Conservation (phyloP, 768 basidiomycete species). For the Russula virescens region DNA sequence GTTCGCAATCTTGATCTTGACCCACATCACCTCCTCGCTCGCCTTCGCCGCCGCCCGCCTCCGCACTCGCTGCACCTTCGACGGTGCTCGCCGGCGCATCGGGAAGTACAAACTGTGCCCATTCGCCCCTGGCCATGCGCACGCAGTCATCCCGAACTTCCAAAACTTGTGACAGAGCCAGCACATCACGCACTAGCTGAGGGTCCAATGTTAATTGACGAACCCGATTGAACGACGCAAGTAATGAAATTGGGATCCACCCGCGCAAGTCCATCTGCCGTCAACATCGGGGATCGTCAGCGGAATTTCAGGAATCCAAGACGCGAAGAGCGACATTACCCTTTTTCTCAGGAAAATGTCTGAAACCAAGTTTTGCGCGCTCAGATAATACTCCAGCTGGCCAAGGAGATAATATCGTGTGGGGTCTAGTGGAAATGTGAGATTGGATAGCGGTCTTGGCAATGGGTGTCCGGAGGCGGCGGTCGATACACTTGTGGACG, state of each 20-base stretch:
- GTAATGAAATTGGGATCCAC: conserved; percentile 75
- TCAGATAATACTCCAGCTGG: conserved; percentile 90
- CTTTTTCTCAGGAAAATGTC: conserved; percentile 77
- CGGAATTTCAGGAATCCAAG: conserved; percentile 2
- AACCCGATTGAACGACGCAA: conserved; percentile 87
- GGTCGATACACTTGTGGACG: conserved; percentile 20
- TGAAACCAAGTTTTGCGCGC: conserved; percentile 82
- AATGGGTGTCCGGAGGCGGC: conserved; percentile 34
- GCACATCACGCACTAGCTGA: conserved; percentile 62
- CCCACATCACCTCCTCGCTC: background rate
- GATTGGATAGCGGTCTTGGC: conserved; percentile 41
- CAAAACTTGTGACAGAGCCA: conserved; percentile 58
- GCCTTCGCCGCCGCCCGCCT: background rate
- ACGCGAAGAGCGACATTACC: conserved; percentile 34
- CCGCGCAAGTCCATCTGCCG: conserved; percentile 88
- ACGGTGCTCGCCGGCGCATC: conserved; percentile 49
- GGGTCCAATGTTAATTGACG: conserved; percentile 53
- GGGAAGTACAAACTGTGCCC: conserved; percentile 59
- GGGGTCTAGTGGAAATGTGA: conserved; percentile 57
- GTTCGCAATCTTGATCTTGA: conserved; percentile 12
- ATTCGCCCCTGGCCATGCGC: conserved; percentile 53
- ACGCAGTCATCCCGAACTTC: conserved; percentile 68
- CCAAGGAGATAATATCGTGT: conserved; percentile 65
- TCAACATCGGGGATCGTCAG: conserved; percentile 9
- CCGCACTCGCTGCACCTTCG: conserved; percentile 23